Percentiles rank a stretch among this genome's conserved stretches.
Conservation (phyloP, 2,329 filamentous ascomycete species). For the Aspergillus sp. region DNA sequence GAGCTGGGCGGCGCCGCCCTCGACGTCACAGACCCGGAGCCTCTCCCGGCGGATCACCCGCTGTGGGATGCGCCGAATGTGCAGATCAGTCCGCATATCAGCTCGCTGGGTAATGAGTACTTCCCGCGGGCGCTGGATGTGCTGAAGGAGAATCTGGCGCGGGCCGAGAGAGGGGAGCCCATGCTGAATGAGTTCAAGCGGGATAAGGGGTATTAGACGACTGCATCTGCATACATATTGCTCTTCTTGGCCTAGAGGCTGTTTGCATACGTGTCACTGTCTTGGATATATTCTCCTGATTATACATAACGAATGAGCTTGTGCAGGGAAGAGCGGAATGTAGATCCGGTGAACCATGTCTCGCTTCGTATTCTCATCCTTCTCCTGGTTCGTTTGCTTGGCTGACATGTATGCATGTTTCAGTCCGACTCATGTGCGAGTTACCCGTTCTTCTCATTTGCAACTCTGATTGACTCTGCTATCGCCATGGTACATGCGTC, state of each 20-base stretch:
- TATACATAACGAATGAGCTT: too few species aligned
- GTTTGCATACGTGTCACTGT: too few species aligned
- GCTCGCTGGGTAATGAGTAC: constrained; percentile 55
- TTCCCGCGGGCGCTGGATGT: constrained; percentile 57
- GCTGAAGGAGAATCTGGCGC: constrained; percentile 55
- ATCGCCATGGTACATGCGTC: too few species aligned
- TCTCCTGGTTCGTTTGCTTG: too few species aligned
- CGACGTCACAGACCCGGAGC: constrained; percentile 78
- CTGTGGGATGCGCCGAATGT: constrained; percentile 70
- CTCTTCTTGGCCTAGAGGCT: neutral
- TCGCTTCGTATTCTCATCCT: too few species aligned
- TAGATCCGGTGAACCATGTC: too few species aligned
- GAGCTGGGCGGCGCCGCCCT: constrained; percentile 66
- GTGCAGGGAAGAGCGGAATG: too few species aligned
- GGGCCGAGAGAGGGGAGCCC: constrained; percentile 50
- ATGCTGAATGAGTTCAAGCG: constrained; percentile 63
- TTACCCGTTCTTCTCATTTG: too few species aligned
- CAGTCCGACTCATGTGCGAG: too few species aligned
- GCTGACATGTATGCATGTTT: too few species aligned
- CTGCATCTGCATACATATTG: neutral
- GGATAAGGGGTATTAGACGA: constrained; percentile 56
- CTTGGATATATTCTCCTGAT: too few species aligned
- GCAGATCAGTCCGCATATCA: constrained; percentile 67
- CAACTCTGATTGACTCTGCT: too few species aligned
- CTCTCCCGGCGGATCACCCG: constrained; percentile 64